Evolutionary conservation across 257 asterid species (phyloP).

Genomic region (Coffea eugenioides): DNA sequence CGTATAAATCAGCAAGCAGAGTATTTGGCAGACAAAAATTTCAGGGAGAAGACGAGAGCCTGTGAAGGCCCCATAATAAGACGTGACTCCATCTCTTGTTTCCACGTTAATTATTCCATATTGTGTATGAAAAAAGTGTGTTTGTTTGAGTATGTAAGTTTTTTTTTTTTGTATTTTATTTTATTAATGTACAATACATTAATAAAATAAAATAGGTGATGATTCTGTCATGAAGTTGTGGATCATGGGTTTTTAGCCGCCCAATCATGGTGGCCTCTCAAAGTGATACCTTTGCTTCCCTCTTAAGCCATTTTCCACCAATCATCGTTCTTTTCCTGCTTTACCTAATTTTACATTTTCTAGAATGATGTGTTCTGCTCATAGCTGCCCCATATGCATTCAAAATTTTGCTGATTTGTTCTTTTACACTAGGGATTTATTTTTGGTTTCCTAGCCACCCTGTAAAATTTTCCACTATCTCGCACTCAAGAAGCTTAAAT

Average conservation of each 20-base stretch:
- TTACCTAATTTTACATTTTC: constrained; percentile 37
- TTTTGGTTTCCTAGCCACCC: background rate
- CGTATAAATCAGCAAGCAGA: background rate
- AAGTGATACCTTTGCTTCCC: constrained; percentile 66
- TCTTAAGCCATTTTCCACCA: constrained; percentile 71
- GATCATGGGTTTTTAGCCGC: constrained; percentile 34
- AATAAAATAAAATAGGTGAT: background rate
- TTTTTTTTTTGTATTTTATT: background rate
- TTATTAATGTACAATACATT: background rate
- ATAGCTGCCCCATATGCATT: background rate
- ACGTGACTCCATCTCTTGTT: constrained; percentile 33
- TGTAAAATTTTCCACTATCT: background rate
- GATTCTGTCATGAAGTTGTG: constrained; percentile 29
- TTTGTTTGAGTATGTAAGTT: background rate
- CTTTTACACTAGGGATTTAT: background rate
- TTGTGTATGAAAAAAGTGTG: background rate
- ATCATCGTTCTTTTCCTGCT: constrained; percentile 42
- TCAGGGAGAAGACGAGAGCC: background rate
- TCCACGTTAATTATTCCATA: constrained; percentile 34
- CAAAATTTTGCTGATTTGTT: background rate
- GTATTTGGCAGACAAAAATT: background rate
- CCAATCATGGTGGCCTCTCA: constrained; percentile 49
- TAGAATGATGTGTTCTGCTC: background rate
- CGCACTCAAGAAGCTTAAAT: background rate
- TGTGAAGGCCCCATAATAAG: constrained; percentile 20